These are phyloP conservation scores for Carex scoparia DNA, from an alignment of 176 grass and related monocot genomes.

Conservation along the genomic window DNA sequence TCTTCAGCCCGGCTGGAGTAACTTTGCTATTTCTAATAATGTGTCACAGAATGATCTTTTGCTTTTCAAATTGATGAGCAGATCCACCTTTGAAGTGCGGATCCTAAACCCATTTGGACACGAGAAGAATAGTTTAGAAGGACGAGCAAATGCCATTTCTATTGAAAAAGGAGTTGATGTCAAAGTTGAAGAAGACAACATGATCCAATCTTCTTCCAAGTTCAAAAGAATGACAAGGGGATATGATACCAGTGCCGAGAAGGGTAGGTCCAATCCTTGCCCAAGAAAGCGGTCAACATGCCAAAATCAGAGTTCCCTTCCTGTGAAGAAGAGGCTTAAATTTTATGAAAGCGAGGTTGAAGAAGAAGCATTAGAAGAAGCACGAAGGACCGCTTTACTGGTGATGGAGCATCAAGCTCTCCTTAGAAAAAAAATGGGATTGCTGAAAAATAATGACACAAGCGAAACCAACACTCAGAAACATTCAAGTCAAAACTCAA, in stretches of 20 bases:
- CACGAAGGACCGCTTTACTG: neutral
- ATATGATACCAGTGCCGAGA: neutral
- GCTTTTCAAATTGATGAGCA: neutral
- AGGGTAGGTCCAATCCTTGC: neutral
- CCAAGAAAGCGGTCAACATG: neutral
- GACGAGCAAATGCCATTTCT: neutral
- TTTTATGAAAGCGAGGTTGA: neutral
- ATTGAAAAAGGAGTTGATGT: neutral
- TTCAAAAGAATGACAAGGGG: neutral
- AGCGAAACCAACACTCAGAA: neutral
- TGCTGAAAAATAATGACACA: neutral
- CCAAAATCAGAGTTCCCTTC: neutral
- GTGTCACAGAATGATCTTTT: neutral
- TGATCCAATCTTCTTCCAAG: too few relatives aligned
- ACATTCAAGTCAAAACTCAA: neutral
- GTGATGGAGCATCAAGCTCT: neutral
- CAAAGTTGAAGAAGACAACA: too few relatives aligned
- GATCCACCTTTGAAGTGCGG: neutral
- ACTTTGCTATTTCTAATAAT: constrained; percentile 26
- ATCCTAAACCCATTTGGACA: neutral
- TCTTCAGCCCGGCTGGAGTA: constrained; percentile 36
- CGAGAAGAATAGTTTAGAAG: neutral
- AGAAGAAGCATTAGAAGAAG: neutral
- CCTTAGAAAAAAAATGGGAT: neutral
- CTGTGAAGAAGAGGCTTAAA: neutral